These are phyloP conservation scores for Trichoderma oligosporum DNA, from an alignment of 2,329 filamentous ascomycete species.

Conservation along the genomic window DNA sequence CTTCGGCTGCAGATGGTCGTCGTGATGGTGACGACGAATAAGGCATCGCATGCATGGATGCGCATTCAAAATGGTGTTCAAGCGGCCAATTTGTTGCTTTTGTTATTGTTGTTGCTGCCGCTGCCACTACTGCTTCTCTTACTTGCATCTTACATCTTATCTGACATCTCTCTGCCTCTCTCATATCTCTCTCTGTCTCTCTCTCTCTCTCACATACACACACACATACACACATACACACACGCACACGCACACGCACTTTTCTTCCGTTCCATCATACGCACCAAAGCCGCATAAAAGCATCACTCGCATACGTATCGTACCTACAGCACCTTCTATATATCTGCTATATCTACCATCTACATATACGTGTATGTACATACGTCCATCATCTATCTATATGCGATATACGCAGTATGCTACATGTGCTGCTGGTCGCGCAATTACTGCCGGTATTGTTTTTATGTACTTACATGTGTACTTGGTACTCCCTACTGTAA, in stretches of 20 bases:
- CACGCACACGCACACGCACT: neutral
- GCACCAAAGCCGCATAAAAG: no score
- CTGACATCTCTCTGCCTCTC: neutral
- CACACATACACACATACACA: neutral
- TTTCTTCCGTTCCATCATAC: neutral
- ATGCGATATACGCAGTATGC: no score
- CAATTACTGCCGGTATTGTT: neutral
- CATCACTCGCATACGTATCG: no score
- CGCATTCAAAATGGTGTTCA: constrained; percentile 9
- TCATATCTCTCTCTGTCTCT: neutral
- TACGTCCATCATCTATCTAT: no score
- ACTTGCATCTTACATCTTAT: neutral
- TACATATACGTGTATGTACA: no score
- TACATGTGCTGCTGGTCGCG: neutral
- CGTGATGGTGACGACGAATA: constrained; percentile 12
- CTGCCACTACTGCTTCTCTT: constrained; percentile 3
- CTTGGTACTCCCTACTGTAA: no score
- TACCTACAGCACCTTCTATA: no score
- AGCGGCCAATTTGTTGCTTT: no score
- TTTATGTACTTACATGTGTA: constrained; percentile 9
- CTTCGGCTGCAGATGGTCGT: neutral
- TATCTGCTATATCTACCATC: no score
- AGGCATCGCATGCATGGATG: neutral
- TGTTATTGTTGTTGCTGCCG: no score
- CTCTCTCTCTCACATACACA: neutral